Conservation (phyloP, 208 protist species). For the Tritrichomonas foetus region DNA sequence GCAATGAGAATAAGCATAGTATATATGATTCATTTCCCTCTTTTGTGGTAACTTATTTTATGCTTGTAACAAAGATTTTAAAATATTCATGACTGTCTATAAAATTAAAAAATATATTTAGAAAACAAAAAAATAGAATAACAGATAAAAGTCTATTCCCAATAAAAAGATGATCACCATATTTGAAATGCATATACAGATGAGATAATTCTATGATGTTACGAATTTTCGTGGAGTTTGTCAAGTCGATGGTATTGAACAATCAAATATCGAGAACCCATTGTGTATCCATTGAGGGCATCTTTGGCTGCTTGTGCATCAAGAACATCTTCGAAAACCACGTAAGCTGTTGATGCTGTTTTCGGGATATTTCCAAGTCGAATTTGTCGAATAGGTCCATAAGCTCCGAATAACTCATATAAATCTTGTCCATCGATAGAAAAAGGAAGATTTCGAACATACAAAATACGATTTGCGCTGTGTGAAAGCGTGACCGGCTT, state of each 20-base stretch:
- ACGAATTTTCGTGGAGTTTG: too few relatives aligned
- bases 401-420: slow-evolving; percentile 18
- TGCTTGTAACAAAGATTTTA: too few relatives aligned
- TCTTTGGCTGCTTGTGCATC: slow-evolving; percentile 37
- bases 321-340: slow-evolving; percentile 37
- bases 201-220: too few relatives aligned
- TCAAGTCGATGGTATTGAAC: slow-evolving; percentile 9
- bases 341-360: neutral
- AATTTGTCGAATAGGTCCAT: slow-evolving; percentile 41
- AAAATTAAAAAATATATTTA: too few relatives aligned
- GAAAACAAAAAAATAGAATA: too few relatives aligned
- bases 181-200: too few relatives aligned
- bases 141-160: too few relatives aligned
- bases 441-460: slow-evolving; percentile 21
- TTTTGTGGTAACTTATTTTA: too few relatives aligned
- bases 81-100: too few relatives aligned
- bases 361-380: neutral
- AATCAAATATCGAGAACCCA: slow-evolving; percentile 35
- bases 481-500: neutral
- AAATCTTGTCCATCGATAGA: neutral
- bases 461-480: slow-evolving; percentile 10
- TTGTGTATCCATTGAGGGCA: neutral
- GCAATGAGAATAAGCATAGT: too few relatives aligned
- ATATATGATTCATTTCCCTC: too few relatives aligned
- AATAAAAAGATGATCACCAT: too few relatives aligned